Evolutionary conservation across 192 early-diverging fungal species (phyloP).

Genomic region (Paraglomus brasilianum): DNA sequence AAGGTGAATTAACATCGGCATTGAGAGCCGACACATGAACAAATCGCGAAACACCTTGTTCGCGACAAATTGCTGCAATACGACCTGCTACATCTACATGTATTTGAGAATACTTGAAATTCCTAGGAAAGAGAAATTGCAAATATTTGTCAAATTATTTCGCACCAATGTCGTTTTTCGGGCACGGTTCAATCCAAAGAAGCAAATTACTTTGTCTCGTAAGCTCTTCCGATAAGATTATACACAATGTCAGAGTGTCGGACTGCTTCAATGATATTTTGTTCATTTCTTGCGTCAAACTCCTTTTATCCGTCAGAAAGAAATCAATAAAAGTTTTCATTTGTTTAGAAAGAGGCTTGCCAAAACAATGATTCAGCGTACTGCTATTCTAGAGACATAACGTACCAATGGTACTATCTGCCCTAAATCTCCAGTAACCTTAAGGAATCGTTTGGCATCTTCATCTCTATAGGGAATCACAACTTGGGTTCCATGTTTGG

Average conservation of each 20-base stretch:
- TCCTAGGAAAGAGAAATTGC: constrained; percentile 49
- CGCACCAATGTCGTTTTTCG: not conserved
- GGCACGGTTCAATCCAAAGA: constrained; percentile 3
- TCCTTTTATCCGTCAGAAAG: constrained; percentile 46
- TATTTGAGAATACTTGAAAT: constrained; percentile 84
- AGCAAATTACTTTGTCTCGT: constrained; percentile 74
- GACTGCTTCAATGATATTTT: constrained; percentile 77
- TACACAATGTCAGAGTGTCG: constrained; percentile 94
- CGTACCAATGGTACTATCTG: constrained; percentile 81
- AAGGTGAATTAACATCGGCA: constrained; percentile 71
- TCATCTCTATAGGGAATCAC: constrained; percentile 86
- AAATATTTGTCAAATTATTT: not conserved
- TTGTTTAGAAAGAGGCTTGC: too few species aligned
- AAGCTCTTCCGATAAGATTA: constrained; percentile 92
- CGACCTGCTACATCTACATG: constrained; percentile 81
- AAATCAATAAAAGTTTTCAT: not conserved
- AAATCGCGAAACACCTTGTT: constrained; percentile 79
- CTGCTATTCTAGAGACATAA: not conserved
- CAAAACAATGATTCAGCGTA: not conserved
- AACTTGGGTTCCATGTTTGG: constrained; percentile 85
- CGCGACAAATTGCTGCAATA: constrained; percentile 76
- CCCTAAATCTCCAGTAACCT: constrained; percentile 92
- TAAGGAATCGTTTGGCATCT: constrained; percentile 85
- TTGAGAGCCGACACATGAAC: constrained; percentile 89
- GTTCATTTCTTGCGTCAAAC: constrained; percentile 87